These are phyloP conservation scores for Elymus sibiricus DNA, from an alignment of 176 grass and related monocot species.

Conservation along the genomic window DNA sequence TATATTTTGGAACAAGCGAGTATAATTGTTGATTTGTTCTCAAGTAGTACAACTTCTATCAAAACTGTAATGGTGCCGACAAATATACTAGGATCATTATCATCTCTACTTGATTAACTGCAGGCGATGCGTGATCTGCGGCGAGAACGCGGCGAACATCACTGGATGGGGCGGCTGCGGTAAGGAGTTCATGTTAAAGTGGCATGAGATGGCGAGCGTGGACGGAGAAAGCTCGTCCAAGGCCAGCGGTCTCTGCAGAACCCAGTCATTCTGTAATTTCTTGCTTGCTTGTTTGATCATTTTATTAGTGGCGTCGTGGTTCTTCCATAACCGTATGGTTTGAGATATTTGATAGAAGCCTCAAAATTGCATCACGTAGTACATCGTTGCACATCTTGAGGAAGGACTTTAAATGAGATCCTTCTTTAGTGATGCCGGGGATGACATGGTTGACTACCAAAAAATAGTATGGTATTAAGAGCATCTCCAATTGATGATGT, in stretches of 20 bases:
- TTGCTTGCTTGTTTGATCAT: conserved; percentile 11
- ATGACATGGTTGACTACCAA: no score
- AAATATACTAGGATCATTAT: no score
- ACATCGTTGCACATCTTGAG: no score
- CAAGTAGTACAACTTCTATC: no score
- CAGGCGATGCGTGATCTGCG: conserved; percentile 42
- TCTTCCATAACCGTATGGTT: conserved; percentile 19
- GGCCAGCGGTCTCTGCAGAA: conserved; percentile 24
- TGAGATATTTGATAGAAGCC: background rate
- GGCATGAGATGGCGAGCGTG: background rate
- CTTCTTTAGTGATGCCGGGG: no score
- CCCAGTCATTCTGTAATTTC: conserved; percentile 26
- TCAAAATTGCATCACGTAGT: no score
- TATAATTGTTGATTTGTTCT: no score
- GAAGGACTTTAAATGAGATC: no score
- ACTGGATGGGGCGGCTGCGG: background rate
- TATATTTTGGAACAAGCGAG: no score
- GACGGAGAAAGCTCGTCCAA: conserved; percentile 8
- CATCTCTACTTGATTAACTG: background rate
- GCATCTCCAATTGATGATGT: no score
- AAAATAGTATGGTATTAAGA: no score
- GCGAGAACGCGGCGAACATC: conserved; percentile 33
- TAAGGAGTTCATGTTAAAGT: conserved; percentile 36
- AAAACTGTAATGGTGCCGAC: background rate
- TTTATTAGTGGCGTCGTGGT: conserved; percentile 27